Evolutionary conservation across 257 asterid species (phyloP).

Genomic region (Thymus mandschuricus): DNA sequence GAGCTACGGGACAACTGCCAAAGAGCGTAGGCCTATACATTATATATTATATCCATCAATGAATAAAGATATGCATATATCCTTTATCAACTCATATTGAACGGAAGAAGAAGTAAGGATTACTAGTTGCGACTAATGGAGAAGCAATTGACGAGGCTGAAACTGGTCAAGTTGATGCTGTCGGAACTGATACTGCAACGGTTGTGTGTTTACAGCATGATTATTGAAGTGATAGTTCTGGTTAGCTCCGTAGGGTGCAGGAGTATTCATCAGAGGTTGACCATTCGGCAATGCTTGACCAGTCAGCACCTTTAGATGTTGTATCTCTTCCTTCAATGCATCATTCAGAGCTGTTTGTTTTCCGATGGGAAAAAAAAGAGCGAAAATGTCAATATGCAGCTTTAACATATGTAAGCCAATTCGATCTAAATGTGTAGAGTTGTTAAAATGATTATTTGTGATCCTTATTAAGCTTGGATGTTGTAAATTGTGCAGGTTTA

Average conservation of each 20-base stretch:
- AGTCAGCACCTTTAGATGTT: constrained; percentile 74
- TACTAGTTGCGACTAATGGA: constrained; percentile 35
- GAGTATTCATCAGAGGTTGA: constrained; percentile 60
- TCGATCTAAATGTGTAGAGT: too few species aligned
- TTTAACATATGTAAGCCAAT: neutral
- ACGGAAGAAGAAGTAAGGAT: neutral
- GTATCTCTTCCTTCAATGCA: constrained; percentile 79
- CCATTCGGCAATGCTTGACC: constrained; percentile 67
- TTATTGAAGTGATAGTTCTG: constrained; percentile 58
- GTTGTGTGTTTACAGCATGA: constrained; percentile 55
- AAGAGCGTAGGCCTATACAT: neutral
- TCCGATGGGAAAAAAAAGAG: constrained; percentile 3
- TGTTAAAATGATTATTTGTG: too few species aligned
- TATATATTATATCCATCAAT: neutral
- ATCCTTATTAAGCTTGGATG: too few species aligned
- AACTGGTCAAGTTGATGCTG: constrained; percentile 48
- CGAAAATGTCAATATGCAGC: neutral
- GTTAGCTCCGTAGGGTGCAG: constrained; percentile 57
- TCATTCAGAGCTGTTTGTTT: constrained; percentile 67
- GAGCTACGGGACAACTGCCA: constrained; percentile 27
- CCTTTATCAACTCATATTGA: neutral
- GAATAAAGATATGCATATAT: neutral
- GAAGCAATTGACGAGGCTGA: constrained; percentile 34
- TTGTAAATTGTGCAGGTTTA: too few species aligned
- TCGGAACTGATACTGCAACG: constrained; percentile 56